A percentile compares a stretch with the other conserved stretches of the same genome.
Evolutionary conservation across 306 rosid genomes (phyloP).

Genomic region (Casuarina glauca): DNA sequence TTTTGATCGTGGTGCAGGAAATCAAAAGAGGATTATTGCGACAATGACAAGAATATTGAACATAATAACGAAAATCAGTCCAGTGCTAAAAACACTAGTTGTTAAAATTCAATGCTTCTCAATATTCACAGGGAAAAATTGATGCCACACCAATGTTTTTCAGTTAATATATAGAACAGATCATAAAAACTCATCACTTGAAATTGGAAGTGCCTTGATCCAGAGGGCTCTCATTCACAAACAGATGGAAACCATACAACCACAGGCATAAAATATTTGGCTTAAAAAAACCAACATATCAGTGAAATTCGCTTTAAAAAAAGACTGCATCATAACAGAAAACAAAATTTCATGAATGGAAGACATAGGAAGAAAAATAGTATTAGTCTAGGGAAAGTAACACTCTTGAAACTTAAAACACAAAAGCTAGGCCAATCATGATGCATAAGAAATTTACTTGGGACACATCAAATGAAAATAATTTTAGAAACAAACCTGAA

Average conservation of each 20-base stretch:
- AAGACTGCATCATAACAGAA: neutral
- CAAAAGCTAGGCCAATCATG: neutral
- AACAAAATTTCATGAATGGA: neutral
- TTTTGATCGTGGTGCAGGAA: neutral
- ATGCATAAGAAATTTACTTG: neutral
- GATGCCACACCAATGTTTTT: neutral
- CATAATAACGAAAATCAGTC: neutral
- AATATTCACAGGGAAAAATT: neutral
- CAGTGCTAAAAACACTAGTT: neutral
- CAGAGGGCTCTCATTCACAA: neutral
- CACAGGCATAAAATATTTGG: neutral
- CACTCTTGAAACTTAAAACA: slow-evolving; percentile 1
- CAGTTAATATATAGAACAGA: neutral
- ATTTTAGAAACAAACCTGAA: slow-evolving; percentile 68
- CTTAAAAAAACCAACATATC: neutral
- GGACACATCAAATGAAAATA: slow-evolving; percentile 5
- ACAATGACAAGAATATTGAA: neutral
- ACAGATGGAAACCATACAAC: neutral
- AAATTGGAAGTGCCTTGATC: neutral
- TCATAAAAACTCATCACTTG: neutral
- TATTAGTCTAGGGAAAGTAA: neutral
- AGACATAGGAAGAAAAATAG: neutral
- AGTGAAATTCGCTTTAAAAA: neutral
- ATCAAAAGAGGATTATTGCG: neutral
- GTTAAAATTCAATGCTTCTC: neutral